These are phyloP conservation scores for Amanita brunnescens DNA, from an alignment of 768 basidiomycete genomes.

Conservation along the genomic window DNA sequence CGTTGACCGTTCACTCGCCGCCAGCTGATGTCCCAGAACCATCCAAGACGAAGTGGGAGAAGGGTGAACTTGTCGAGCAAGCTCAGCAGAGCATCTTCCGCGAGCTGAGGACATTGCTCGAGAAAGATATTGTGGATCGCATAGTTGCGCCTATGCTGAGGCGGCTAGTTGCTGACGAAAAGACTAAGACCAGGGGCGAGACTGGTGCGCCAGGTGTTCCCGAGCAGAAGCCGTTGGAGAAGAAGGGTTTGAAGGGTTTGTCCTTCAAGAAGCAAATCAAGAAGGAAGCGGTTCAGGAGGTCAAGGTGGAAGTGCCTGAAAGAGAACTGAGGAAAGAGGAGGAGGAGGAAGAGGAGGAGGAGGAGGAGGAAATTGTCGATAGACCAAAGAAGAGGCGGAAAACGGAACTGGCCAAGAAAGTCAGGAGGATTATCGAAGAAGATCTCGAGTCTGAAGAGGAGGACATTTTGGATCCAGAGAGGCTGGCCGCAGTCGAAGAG, in stretches of 20 bases:
- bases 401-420: conserved; percentile 32
- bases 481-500: conserved; percentile 20
- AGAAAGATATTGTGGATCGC: conserved; percentile 59
- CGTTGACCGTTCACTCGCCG: conserved; percentile 40
- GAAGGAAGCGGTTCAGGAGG: conserved; percentile 31
- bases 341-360: conserved; percentile 20
- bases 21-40: conserved; percentile 25
- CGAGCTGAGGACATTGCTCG: conserved; percentile 47
- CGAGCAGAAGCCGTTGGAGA: conserved; percentile 22
- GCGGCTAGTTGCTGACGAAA: conserved; percentile 45
- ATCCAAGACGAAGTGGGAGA: conserved; percentile 41
- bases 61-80: conserved; percentile 41
- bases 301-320: conserved; percentile 19
- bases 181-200: conserved; percentile 35
- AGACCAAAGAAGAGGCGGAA: conserved; percentile 53
- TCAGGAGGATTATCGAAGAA: conserved; percentile 28
- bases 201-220: conserved; percentile 5
- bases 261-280: conserved; percentile 40
- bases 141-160: conserved; percentile 47
- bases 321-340: conserved; percentile 18
- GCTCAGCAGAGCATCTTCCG: conserved; percentile 48
- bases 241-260: conserved; percentile 36
- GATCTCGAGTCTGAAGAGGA: conserved; percentile 56
- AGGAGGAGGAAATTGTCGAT: conserved; percentile 28
- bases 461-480: conserved; percentile 22